phyloP scores from a whole-genome alignment of 148 eudicot genomes.

The Agrostemma githago region DNA sequence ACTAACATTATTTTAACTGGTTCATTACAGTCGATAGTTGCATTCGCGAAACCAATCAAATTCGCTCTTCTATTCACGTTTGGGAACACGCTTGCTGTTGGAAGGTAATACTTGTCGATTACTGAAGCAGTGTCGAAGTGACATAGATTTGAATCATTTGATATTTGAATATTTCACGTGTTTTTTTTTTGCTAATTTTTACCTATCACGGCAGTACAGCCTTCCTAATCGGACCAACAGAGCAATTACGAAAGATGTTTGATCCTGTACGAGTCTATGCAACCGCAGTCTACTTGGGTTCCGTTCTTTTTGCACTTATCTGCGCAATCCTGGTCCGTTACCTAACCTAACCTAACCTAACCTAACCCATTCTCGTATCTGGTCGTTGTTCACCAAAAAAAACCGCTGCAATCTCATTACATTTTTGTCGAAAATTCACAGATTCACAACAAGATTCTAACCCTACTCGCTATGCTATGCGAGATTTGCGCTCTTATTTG shows the following conservation, averaged over 20 bases:
- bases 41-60: constrained; percentile 73
- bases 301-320: constrained; percentile 69
- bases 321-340: constrained; percentile 71
- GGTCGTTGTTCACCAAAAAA: not conserved
- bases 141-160: not conserved
- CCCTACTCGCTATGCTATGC: constrained; percentile 67
- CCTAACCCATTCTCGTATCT: too few species aligned
- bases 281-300: constrained; percentile 67
- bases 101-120: constrained; percentile 52
- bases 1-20: constrained; percentile 9
- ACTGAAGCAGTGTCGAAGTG: not conserved
- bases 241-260: constrained; percentile 87
- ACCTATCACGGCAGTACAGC: constrained; percentile 74
- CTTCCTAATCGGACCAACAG: constrained; percentile 72
- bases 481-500: constrained; percentile 89
- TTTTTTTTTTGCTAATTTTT: constrained; percentile 11
- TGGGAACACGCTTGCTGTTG: constrained; percentile 83
- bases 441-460: constrained; percentile 79
- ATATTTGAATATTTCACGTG: constrained; percentile 3
- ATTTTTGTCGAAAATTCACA: constrained; percentile 29
- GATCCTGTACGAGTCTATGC: constrained; percentile 85
- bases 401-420: not conserved
- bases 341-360: too few species aligned
- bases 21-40: constrained; percentile 59
- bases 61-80: constrained; percentile 85